Evolutionary conservation across 2,329 filamentous ascomycete species (phyloP).

Genomic region (Aureobasidium lini): DNA sequence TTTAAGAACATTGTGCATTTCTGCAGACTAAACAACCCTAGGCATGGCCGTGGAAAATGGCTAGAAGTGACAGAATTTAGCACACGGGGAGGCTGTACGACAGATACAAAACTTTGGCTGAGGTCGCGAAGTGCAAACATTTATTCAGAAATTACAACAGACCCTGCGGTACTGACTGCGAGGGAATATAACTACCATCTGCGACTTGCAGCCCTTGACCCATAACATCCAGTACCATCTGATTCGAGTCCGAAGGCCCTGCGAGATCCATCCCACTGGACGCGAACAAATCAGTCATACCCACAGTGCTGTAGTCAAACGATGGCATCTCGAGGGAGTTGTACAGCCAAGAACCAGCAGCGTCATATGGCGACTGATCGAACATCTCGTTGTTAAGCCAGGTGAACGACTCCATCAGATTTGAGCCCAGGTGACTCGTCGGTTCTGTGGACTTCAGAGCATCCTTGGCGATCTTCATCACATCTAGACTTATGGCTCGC

Average conservation of each 20-base stretch:
- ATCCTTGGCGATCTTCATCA: constrained; percentile 15
- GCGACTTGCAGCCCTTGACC: constrained; percentile 1
- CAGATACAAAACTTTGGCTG: too few relatives aligned
- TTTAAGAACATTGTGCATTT: too few relatives aligned
- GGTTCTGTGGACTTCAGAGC: constrained; percentile 2
- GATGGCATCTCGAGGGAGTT: neutral
- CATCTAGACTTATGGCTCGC: constrained; percentile 12
- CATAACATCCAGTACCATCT: neutral
- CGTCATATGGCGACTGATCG: neutral
- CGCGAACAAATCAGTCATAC: neutral
- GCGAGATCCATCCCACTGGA: neutral
- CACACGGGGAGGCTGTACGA: too few relatives aligned
- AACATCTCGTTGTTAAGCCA: constrained; percentile 10
- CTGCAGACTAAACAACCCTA: too few relatives aligned
- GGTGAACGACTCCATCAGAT: constrained; percentile 6
- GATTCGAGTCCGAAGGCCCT: neutral
- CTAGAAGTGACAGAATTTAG: too few relatives aligned
- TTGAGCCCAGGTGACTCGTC: neutral
- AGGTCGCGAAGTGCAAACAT: too few relatives aligned
- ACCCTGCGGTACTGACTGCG: neutral
- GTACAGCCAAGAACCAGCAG: constrained; percentile 10
- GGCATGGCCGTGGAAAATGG: too few relatives aligned
- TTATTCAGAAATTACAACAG: too few relatives aligned
- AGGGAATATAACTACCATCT: neutral
- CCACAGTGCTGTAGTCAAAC: neutral